Evolutionary conservation across 495 filamentous ascomycete species (phyloP).

Genomic region (Letharia columbiana): DNA sequence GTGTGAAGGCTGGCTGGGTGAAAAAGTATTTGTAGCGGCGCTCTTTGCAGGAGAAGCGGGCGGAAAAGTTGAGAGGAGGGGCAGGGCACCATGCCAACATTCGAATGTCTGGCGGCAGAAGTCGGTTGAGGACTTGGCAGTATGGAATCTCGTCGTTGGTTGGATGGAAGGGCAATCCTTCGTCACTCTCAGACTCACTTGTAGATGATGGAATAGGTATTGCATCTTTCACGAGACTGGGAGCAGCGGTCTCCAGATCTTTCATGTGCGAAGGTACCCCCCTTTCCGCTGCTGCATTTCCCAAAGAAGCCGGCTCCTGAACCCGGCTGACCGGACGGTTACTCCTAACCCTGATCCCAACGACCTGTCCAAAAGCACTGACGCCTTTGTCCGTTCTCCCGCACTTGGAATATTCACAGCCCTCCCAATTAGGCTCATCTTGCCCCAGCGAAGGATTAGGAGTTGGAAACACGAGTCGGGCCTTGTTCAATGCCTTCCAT

Average conservation of each 20-base stretch:
- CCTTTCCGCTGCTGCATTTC: background rate
- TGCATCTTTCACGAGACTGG: background rate
- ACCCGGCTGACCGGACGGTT: slow-evolving; percentile 45
- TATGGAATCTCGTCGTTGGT: slow-evolving; percentile 78
- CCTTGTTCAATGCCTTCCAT: slow-evolving; percentile 79
- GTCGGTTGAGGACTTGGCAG: slow-evolving; percentile 66
- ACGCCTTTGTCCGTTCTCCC: slow-evolving; percentile 89
- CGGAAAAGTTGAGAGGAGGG: slow-evolving; percentile 71
- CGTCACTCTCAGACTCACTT: slow-evolving; percentile 15
- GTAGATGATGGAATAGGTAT: background rate
- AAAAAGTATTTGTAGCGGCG: slow-evolving; percentile 94
- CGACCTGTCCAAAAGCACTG: slow-evolving; percentile 93
- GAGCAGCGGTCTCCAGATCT: slow-evolving; percentile 21
- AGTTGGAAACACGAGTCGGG: slow-evolving; percentile 68
- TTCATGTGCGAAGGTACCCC: background rate
- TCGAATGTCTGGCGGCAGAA: slow-evolving; percentile 82
- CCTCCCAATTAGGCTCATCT: slow-evolving; percentile 58
- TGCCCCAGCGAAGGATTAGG: slow-evolving; percentile 35
- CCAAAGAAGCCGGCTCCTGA: background rate
- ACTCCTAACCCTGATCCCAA: slow-evolving; percentile 73
- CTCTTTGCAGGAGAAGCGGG: slow-evolving; percentile 86
- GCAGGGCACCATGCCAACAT: slow-evolving; percentile 88
- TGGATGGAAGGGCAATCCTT: slow-evolving; percentile 54
- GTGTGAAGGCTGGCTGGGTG: slow-evolving; percentile 79
- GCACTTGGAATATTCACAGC: slow-evolving; percentile 85